Percentiles rank a stretch among this genome's conserved stretches.
Evolutionary conservation across 345 rosid genomes (phyloP).

Genomic region (Adansonia digitata): DNA sequence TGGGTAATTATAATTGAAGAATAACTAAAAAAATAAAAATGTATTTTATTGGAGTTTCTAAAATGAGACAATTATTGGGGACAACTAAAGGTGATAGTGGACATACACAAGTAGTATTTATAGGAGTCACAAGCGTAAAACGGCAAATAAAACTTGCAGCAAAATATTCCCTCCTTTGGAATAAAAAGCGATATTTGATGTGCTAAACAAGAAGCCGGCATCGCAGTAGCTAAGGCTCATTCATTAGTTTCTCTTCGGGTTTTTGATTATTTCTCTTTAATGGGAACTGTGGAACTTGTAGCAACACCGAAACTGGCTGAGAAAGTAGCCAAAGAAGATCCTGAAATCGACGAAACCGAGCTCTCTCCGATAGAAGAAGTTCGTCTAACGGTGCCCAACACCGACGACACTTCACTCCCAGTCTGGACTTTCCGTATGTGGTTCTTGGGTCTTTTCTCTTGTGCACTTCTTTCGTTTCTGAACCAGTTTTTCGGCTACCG

Average conservation of each 20-base stretch:
- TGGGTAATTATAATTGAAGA: too few relatives aligned
- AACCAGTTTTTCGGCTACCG: conserved; percentile 65
- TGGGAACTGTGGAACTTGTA: conserved; percentile 20
- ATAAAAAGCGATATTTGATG: background rate
- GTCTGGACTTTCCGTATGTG: conserved; percentile 72
- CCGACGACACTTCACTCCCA: conserved; percentile 49
- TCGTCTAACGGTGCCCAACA: conserved; percentile 49
- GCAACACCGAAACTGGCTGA: background rate
- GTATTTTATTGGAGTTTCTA: too few relatives aligned
- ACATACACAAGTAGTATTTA: background rate
- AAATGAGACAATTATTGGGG: background rate
- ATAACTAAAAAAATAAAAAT: too few relatives aligned
- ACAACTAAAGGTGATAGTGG: background rate
- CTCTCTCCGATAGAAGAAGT: conserved; percentile 54
- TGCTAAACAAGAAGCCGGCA: background rate
- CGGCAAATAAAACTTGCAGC: background rate
- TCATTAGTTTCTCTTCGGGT: background rate
- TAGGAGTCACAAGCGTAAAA: background rate
- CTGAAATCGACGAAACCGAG: conserved; percentile 24
- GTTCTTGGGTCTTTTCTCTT: conserved; percentile 47
- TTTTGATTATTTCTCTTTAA: background rate
- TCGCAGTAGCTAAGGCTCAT: background rate
- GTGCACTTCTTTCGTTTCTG: conserved; percentile 55
- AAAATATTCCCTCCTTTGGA: background rate
- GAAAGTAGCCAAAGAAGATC: background rate